Percentiles rank a stretch among this genome's conserved stretches.
Evolutionary conservation across 805 yeast species (phyloP).

Genomic region (Yarrowia sp.): DNA sequence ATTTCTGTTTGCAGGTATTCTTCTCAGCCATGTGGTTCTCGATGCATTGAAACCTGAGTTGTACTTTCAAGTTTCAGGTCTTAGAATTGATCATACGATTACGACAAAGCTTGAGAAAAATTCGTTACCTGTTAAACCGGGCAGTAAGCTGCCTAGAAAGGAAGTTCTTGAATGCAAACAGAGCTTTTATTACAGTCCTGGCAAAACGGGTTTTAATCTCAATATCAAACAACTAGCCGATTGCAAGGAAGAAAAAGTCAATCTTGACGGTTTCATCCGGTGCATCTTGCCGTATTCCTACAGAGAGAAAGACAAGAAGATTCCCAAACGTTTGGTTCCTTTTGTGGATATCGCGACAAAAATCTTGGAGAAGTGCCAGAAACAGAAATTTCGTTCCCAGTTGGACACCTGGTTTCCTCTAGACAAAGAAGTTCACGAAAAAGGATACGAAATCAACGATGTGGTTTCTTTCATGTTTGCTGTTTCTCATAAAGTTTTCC

Average conservation of each 20-base stretch:
- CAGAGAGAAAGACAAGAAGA: background rate
- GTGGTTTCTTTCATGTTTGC: constrained; percentile 4
- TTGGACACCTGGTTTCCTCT: constrained; percentile 17
- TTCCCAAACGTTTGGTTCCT: constrained; percentile 2
- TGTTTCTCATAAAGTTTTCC: background rate
- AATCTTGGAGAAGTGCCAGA: background rate
- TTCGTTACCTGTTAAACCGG: background rate
- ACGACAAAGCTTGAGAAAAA: no score
- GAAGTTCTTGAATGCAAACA: background rate
- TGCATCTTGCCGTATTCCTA: background rate
- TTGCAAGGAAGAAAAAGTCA: background rate
- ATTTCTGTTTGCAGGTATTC: no score
- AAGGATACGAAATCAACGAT: background rate
- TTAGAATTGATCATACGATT: background rate
- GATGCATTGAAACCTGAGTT: background rate
- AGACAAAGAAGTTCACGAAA: background rate
- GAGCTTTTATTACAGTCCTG: constrained; percentile 1
- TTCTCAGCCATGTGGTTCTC: no score
- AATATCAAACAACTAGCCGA: background rate
- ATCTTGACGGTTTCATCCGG: background rate
- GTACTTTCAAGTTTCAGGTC: background rate
- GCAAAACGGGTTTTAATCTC: background rate
- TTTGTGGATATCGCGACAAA: background rate
- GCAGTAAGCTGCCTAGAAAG: background rate
- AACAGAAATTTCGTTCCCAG: background rate